Base-by-base conservation (phyloP, 1,139 yeast species). In the Yamadazyma dendronema region DNA sequence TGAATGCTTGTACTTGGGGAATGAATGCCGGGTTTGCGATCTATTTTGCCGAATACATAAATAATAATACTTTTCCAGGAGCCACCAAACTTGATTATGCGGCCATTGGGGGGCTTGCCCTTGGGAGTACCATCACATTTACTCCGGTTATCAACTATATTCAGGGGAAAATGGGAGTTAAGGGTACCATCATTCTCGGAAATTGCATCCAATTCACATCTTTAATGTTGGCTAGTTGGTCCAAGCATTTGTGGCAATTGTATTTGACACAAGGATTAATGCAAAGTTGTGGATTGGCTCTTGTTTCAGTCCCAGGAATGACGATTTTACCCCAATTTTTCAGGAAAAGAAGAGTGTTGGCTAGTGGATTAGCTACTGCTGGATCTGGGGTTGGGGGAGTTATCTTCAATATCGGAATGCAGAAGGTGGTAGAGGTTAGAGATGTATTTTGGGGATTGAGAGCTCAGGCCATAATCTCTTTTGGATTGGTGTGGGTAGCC, bases 301-400 rank as follows among this genome's bases (percentile, higher is more conserved):
- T 71, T 17, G 64, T 72, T 47, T 62, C 74, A 27, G 50, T 72
- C 9, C 76, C 74, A 3, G 61, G 70, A 3, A 50, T 66, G 17
- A 60, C 72, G 5, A 53, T 74, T 6, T 39, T 72, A 10, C 71
- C 74, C 11, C 83, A 77, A 44, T 82, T 75, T 61, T 82, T 81
- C 56, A 62, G 72, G 42, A 67, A 62, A 42, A 70, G 62, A 41
- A 65, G 84, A 40, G 77, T 81, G 0, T 54, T 79, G 19, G 87
- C 84, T 1, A 57, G 71, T 10, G 83, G 85, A 3, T 46, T 81
- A 2, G 74, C 77, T 0, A 70, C 81, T 0, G 72, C 80, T 1
- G 86, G 87, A 0, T 71, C 84, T 1, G 80, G 84, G 7, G 57
- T 72, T 5, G 89, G 87, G 1, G 88, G 88, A 2, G 69, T 82